Evolutionary conservation across 345 rosid genomes (phyloP).

Genomic region (Salix caprea): DNA sequence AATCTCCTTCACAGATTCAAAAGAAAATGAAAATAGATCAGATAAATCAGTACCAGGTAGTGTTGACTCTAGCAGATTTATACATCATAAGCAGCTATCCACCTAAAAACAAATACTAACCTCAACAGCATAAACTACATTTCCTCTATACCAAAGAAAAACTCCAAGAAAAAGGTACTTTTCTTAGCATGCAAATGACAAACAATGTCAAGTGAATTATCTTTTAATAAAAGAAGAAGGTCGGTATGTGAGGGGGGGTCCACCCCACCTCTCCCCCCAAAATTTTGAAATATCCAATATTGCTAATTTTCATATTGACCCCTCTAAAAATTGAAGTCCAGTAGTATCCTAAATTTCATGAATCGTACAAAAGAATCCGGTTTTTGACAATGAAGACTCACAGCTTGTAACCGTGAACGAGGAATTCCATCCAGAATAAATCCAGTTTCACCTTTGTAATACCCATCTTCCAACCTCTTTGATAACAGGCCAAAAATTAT

Average conservation of each 20-base stretch:
- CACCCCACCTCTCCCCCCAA: neutral
- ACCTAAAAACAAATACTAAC: neutral
- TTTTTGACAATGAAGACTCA: conserved; percentile 1
- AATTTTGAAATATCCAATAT: too few species aligned
- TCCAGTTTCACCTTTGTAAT: conserved; percentile 70
- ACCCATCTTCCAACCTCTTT: conserved; percentile 81
- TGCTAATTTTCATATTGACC: neutral
- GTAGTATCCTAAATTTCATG: neutral
- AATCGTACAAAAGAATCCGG: neutral
- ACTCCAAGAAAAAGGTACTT: neutral
- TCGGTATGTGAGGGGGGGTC: neutral
- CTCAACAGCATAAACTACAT: neutral
- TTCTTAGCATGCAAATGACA: neutral
- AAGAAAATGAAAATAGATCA: neutral
- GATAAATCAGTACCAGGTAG: neutral
- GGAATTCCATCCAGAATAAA: conserved; percentile 95
- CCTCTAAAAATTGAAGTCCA: neutral
- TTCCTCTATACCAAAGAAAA: neutral
- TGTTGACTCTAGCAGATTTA: neutral
- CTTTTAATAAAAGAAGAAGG: neutral
- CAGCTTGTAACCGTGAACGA: conserved; percentile 67
- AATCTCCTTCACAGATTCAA: conserved; percentile 18
- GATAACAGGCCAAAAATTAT: conserved; percentile 66
- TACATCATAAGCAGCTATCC: neutral
- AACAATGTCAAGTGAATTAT: neutral